Base-by-base conservation (phyloP, 2,329 filamentous ascomycete genomes). In the Curvularia sp. region DNA sequence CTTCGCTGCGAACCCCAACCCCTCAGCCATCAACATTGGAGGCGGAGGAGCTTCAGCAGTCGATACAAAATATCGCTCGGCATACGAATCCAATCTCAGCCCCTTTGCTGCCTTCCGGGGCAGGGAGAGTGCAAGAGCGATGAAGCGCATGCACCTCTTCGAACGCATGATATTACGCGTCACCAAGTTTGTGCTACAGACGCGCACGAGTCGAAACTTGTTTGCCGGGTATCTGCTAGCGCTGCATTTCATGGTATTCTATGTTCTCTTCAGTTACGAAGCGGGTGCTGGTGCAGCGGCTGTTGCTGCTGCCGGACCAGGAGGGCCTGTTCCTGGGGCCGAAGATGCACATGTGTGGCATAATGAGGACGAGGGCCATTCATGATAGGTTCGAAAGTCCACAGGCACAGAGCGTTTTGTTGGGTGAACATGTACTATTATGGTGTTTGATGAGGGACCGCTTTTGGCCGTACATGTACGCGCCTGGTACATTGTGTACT, bases 91-190 rank as follows among this genome's bases (percentile, higher is more conserved):
- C 41, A 96, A 95, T 72, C 89, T 99, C 48, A 97, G 93, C 10
- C 95, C 95, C 0, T 99, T 99, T 76, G 93, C 94, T 25, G 93
- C 93, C 2, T 99, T 99, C 80, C 85, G 94, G 43, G 93, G 94
- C n/a, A 87, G 94, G 50, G 96, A 99, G 79, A 93, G 91, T 36
- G 89, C 92, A 6, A 84, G 96, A 47, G 95, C 94, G 1, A 93
- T 97, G 77, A 92, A 93, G 72, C 87, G 93, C 41, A 96, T 99
- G 93, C 94, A 89, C 70, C 80, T 97, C 8, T 93, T 93, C 0
- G 95, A 99, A 78, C 84, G 95, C 38, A 86, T 92, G 47, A 90
- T 99, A 3, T 96, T 96, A 78, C 93, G 93, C 32, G 84, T 97
- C 52, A 97, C 94, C 46, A 86, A 93, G 55, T 91, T 97, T 80